Evolutionary conservation across 306 rosid species (phyloP).

Genomic region (Gastrolobium bilobum): DNA sequence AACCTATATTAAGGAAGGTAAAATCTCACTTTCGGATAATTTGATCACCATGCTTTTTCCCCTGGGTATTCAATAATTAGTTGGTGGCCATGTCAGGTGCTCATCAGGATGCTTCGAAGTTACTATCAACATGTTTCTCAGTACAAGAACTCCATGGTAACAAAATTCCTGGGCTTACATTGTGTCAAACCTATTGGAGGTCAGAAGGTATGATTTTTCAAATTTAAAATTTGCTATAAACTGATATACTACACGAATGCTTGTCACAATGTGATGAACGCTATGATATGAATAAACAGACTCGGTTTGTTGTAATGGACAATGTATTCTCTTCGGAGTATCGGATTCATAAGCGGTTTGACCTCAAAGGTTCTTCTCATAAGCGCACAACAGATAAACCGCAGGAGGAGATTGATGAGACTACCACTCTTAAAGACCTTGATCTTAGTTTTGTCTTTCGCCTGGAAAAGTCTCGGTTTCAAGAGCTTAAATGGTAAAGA

Average conservation of each 20-base stretch:
- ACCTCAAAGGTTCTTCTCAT: no score
- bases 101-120: constrained; percentile 66
- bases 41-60: constrained; percentile 31
- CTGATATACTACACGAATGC: constrained; percentile 19
- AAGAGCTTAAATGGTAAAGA: constrained; percentile 66
- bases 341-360: constrained; percentile 64
- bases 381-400: constrained; percentile 61
- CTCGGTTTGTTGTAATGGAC: constrained; percentile 67
- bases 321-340: constrained; percentile 67
- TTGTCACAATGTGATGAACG: constrained; percentile 1
- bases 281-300: constrained; percentile 50
- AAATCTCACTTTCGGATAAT: constrained; percentile 45
- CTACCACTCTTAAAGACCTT: constrained; percentile 68
- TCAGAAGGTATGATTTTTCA: constrained; percentile 55
- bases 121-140: constrained; percentile 63
- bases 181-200: constrained; percentile 69
- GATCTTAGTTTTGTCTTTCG: constrained; percentile 66
- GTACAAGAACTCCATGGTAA: constrained; percentile 64
- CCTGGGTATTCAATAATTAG: constrained; percentile 43
- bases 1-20: constrained; percentile 19
- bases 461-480: constrained; percentile 63
- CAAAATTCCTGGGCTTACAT: constrained; percentile 65
- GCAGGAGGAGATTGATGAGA: constrained; percentile 61
- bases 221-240: constrained; percentile 13
- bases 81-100: constrained; percentile 60